Conservation (phyloP, 768 basidiomycete genomes). For the Clitopilus passeckerianus region DNA sequence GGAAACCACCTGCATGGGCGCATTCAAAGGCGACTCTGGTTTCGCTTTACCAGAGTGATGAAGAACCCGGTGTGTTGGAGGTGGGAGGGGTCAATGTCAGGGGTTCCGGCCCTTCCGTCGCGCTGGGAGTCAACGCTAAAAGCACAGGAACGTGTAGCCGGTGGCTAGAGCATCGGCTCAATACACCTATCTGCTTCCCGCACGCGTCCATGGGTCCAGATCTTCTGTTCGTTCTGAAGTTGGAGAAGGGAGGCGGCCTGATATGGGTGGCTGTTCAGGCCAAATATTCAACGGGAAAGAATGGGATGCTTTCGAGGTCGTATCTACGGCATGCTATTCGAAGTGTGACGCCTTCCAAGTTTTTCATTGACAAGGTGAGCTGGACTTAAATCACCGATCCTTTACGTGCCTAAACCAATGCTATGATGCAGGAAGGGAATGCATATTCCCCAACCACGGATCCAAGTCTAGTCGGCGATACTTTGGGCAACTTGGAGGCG, state of each 20-base stretch:
- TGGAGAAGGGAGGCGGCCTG: slow-evolving; percentile 22
- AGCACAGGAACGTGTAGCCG: slow-evolving; percentile 22
- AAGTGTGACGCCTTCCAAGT: slow-evolving; percentile 36
- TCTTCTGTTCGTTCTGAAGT: slow-evolving; percentile 31
- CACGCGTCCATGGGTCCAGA: slow-evolving; percentile 37
- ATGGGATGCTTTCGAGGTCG: slow-evolving; percentile 20
- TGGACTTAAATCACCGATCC: background rate
- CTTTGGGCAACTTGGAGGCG: slow-evolving; percentile 15
- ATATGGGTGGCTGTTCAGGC: slow-evolving; percentile 42
- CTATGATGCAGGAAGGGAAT: slow-evolving; percentile 24
- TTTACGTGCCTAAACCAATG: background rate
- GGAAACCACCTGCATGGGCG: slow-evolving; percentile 28
- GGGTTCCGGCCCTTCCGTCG: slow-evolving; percentile 27
- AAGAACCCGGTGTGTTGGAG: background rate
- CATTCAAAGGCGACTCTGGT: slow-evolving; percentile 31
- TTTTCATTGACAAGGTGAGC: slow-evolving; percentile 34
- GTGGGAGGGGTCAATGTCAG: slow-evolving; percentile 20
- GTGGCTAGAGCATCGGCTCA: slow-evolving; percentile 28
- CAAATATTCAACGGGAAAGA: slow-evolving; percentile 30
- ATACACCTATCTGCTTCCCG: slow-evolving; percentile 35
- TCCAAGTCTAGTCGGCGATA: slow-evolving; percentile 23
- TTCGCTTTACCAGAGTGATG: slow-evolving; percentile 20
- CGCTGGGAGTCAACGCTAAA: slow-evolving; percentile 32
- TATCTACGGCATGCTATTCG: slow-evolving; percentile 31
- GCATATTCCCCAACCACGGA: slow-evolving; percentile 26